Percentiles rank a stretch among this genome's conserved stretches.
These are phyloP conservation scores for Paratinospora sagittata DNA, from an alignment of 164 flowering plant species.

Conservation along the genomic window DNA sequence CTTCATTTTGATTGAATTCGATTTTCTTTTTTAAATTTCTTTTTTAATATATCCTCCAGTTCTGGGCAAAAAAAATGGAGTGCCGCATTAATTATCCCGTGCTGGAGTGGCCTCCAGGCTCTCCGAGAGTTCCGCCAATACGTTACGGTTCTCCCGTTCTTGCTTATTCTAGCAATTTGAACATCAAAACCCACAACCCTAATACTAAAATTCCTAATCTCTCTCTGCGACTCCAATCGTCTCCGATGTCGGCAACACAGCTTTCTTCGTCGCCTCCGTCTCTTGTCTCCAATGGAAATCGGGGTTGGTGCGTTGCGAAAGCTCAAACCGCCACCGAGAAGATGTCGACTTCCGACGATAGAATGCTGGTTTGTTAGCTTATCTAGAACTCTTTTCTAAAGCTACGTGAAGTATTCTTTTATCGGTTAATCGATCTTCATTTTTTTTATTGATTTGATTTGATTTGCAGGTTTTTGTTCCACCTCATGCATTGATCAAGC, in stretches of 20 bases:
- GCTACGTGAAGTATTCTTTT: background rate
- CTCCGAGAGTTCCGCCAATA: no score
- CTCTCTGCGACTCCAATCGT: background rate
- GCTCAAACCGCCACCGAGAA: conserved; percentile 38
- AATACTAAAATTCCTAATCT: background rate
- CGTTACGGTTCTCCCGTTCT: no score
- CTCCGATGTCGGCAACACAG: background rate
- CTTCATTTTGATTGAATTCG: no score
- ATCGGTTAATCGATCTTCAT: no score
- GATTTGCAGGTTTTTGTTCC: conserved; percentile 78
- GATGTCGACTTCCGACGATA: conserved; percentile 25
- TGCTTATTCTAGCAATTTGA: no score
- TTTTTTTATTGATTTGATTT: background rate
- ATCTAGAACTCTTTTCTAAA: background rate
- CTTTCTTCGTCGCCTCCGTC: conserved; percentile 8
- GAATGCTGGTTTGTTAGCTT: conserved; percentile 44
- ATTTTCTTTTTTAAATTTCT: no score
- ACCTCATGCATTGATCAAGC: conserved; percentile 92
- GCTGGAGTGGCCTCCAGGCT: no score
- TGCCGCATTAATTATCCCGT: no score
- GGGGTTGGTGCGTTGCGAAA: conserved; percentile 23
- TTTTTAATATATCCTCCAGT: no score
- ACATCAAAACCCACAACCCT: background rate
- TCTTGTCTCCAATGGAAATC: conserved; percentile 8
- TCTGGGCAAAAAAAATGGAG: no score